phyloP scores from a whole-genome alignment of 345 rosid genomes.

The Moricandia moricandioides region DNA sequence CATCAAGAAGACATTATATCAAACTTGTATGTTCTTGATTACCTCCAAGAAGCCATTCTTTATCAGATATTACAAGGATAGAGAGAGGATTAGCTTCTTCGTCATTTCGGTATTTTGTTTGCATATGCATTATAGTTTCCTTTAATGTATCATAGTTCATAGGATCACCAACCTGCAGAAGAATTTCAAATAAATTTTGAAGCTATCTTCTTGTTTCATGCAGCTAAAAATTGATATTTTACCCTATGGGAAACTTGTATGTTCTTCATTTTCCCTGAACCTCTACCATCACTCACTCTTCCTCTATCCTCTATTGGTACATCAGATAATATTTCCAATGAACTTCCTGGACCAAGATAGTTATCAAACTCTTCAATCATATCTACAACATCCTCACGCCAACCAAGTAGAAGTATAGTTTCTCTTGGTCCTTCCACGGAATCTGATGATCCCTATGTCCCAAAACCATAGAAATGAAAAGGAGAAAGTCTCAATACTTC shows the following conservation, averaged over 20 bases:
- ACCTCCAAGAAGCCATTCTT: constrained; percentile 89
- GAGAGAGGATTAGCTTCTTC: constrained; percentile 60
- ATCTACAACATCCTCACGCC: constrained; percentile 89
- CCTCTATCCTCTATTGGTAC: constrained; percentile 77
- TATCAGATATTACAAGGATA: constrained; percentile 77
- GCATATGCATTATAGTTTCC: constrained; percentile 58
- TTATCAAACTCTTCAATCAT: constrained; percentile 94
- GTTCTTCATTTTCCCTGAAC: constrained; percentile 55
- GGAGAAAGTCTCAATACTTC: background rate
- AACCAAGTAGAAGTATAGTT: constrained; percentile 80
- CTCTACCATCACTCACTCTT: constrained; percentile 38
- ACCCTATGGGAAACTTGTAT: constrained; percentile 69
- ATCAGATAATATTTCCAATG: constrained; percentile 84
- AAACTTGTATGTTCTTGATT: constrained; percentile 15
- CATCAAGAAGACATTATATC: background rate
- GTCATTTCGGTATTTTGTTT: constrained; percentile 46
- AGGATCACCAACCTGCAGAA: constrained; percentile 78
- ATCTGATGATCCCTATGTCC: constrained; percentile 58
- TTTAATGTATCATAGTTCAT: constrained; percentile 68
- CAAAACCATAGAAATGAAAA: constrained; percentile 21
- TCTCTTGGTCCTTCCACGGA: constrained; percentile 71
- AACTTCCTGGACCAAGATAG: constrained; percentile 95
- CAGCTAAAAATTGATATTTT: constrained; percentile 17
- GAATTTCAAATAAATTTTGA: constrained; percentile 6
- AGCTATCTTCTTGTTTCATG: constrained; percentile 6